A percentile compares a stretch with the other conserved stretches of the same genome.
These are phyloP conservation scores for Cinnamomum micranthum DNA, from an alignment of 164 flowering plant genomes.

Conservation along the genomic window DNA sequence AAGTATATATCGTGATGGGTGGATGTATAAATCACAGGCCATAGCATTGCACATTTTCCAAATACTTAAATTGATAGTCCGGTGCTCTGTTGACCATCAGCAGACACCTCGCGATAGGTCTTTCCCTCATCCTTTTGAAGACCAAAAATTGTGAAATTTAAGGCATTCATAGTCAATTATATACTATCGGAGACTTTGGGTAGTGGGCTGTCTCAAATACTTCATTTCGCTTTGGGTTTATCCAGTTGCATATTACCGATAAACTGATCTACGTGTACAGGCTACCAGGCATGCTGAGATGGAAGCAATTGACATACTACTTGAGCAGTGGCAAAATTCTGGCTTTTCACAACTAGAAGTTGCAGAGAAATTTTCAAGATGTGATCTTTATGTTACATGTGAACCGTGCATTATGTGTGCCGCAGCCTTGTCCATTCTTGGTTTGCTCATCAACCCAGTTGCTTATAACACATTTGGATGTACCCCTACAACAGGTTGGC, in stretches of 20 bases:
- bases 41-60: too few relatives aligned
- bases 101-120: too few relatives aligned
- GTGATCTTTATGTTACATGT: slow-evolving; percentile 88
- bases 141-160: not conserved
- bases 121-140: too few relatives aligned
- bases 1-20: too few relatives aligned
- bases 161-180: not conserved
- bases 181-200: not conserved
- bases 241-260: not conserved
- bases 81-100: too few relatives aligned
- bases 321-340: slow-evolving; percentile 58
- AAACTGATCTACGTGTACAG: slow-evolving; percentile 26
- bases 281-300: slow-evolving; percentile 97
- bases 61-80: too few relatives aligned
- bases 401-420: slow-evolving; percentile 99
- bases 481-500: not conserved
- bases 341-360: slow-evolving; percentile 57
- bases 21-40: too few relatives aligned
- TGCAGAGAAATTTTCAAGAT: slow-evolving; percentile 53
- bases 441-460: slow-evolving; percentile 27
- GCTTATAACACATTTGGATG: not conserved
- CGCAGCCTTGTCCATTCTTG: slow-evolving; percentile 73
- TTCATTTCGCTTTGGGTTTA: not conserved
- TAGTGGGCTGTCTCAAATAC: not conserved
- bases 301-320: slow-evolving; percentile 83